phyloP scores from a whole-genome alignment of 1,284 basidiomycete genomes.

The Gomphus bonarii region DNA sequence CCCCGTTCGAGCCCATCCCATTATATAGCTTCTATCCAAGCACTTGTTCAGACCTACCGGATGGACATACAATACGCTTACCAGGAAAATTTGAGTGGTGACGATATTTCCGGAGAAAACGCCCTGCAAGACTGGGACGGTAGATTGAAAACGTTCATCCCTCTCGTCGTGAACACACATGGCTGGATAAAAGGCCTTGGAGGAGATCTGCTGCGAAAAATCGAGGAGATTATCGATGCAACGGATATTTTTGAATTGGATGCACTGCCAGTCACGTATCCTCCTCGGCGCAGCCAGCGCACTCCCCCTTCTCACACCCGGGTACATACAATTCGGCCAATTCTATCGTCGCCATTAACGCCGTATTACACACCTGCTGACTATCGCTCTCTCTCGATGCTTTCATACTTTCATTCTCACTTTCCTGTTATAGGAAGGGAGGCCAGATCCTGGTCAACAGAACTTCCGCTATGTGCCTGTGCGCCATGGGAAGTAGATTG shows the following conservation, averaged over 20 bases:
- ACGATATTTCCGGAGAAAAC: conserved; percentile 16
- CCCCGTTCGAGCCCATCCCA: conserved; percentile 73
- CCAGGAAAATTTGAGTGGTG: conserved; percentile 9
- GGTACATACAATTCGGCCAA: conserved; percentile 18
- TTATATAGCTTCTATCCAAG: conserved; percentile 64
- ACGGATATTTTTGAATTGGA: conserved; percentile 54
- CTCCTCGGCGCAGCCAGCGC: conserved; percentile 15
- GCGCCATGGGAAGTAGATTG: conserved; percentile 60
- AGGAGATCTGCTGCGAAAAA: conserved; percentile 62
- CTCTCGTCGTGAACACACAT: conserved; percentile 91
- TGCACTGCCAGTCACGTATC: conserved; percentile 20
- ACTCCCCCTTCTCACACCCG: conserved; percentile 16
- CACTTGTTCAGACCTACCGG: conserved; percentile 62
- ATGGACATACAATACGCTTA: conserved; percentile 54
- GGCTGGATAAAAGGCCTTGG: conserved; percentile 96
- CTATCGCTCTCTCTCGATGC: conserved; percentile 56
- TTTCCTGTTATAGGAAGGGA: conserved; percentile 26
- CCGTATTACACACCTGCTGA: conserved; percentile 62
- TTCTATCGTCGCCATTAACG: conserved; percentile 23
- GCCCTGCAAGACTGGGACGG: conserved; percentile 18
- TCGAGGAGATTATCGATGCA: conserved; percentile 60
- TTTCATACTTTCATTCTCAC: conserved; percentile 78
- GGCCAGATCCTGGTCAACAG: conserved; percentile 52
- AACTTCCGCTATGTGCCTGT: conserved; percentile 54
- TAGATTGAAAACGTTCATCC: conserved; percentile 48